phyloP scores from a whole-genome alignment of 1,139 yeast species.

The Saccharomyces hybrid region DNA sequence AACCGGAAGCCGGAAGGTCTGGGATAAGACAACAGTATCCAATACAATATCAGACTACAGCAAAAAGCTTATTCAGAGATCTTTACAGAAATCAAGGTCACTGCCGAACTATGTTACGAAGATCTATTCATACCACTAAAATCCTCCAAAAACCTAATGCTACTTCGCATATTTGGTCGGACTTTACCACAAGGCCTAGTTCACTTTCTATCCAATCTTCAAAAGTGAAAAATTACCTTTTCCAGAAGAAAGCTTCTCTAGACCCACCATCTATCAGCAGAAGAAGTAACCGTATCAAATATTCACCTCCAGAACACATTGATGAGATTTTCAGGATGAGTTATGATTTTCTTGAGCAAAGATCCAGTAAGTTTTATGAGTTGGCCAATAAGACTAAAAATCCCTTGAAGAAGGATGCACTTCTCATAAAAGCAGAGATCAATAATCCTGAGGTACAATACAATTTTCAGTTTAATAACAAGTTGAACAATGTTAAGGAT shows the following conservation, averaged over 20 bases:
- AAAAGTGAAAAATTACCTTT: slow-evolving; percentile 15
- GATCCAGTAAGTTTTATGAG: slow-evolving; percentile 31
- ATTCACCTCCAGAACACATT: slow-evolving; percentile 61
- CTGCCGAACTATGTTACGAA: slow-evolving; percentile 9
- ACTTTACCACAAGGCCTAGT: slow-evolving; percentile 18
- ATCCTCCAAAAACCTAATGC: neutral
- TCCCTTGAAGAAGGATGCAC: slow-evolving; percentile 19
- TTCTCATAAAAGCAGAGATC: slow-evolving; percentile 50
- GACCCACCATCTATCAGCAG: slow-evolving; percentile 42
- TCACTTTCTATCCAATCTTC: slow-evolving; percentile 18
- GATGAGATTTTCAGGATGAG: slow-evolving; percentile 69
- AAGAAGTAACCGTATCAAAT: slow-evolving; percentile 41
- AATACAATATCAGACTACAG: neutral
- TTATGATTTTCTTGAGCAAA: slow-evolving; percentile 49
- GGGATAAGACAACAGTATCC: neutral
- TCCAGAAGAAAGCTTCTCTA: slow-evolving; percentile 4
- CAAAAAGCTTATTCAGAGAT: neutral
- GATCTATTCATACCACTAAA: slow-evolving; percentile 12
- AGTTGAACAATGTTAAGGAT: slow-evolving; percentile 35
- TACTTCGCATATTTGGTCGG: slow-evolving; percentile 15
- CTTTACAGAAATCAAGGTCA: neutral
- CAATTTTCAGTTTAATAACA: slow-evolving; percentile 44
- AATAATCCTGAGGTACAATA: slow-evolving; percentile 78
- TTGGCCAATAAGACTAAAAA: slow-evolving; percentile 23
- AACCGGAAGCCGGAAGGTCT: neutral